Percentiles rank a stretch among this genome's conserved stretches.
Evolutionary conservation across 1,139 yeast species (phyloP).

Genomic region (Protomyces arabidopsidicola): DNA sequence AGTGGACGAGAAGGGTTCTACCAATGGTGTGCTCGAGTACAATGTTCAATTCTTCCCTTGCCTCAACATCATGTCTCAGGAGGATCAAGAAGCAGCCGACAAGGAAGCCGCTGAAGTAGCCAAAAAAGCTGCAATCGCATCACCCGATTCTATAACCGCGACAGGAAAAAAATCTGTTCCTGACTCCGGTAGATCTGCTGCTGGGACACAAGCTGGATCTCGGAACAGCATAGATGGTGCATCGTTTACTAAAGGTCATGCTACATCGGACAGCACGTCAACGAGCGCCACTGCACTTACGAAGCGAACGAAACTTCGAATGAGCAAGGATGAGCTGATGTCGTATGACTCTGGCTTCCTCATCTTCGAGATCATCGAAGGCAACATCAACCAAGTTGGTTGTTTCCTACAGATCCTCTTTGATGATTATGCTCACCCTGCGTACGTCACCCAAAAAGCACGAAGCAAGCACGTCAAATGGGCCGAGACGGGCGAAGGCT

Average conservation of each 20-base stretch:
- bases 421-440: conserved; percentile 65
- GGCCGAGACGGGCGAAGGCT: conserved; percentile 64
- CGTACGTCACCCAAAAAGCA: conserved; percentile 53
- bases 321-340: conserved; percentile 60
- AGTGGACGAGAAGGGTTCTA: conserved; percentile 62
- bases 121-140: background rate
- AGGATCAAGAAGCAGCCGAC: conserved; percentile 41
- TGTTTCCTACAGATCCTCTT: conserved; percentile 66
- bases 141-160: no score
- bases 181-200: background rate
- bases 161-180: background rate
- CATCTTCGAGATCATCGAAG: conserved; percentile 60
- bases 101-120: conserved; percentile 22
- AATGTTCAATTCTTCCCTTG: conserved; percentile 76
- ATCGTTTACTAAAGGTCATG: background rate
- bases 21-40: conserved; percentile 74
- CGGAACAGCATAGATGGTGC: background rate
- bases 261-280: background rate
- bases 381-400: conserved; percentile 51
- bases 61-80: conserved; percentile 68
- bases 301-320: conserved; percentile 49
- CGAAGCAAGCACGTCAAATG: conserved; percentile 45
- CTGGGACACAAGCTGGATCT: background rate
- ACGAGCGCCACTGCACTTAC: conserved; percentile 31
- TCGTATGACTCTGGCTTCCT: conserved; percentile 71